Percentiles rank a stretch among this genome's conserved stretches.
phyloP scores from a whole-genome alignment of 2,329 filamentous ascomycete genomes.

The Ophiostoma ulmi region DNA sequence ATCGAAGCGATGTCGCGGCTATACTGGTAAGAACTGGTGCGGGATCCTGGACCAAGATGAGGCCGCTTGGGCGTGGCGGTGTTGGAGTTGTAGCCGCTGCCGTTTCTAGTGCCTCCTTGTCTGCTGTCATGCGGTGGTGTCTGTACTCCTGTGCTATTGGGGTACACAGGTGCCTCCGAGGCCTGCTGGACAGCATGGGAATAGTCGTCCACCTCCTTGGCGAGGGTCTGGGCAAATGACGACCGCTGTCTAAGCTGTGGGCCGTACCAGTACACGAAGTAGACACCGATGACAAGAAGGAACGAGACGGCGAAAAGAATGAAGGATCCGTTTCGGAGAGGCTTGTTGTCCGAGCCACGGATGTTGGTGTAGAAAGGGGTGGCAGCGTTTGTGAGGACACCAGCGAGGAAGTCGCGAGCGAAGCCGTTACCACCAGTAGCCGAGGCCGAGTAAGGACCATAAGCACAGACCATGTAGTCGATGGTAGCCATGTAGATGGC shows the following conservation, averaged over 20 bases:
- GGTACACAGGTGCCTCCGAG: background rate
- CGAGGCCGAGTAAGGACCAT: slow-evolving; percentile 67
- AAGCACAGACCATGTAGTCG: slow-evolving; percentile 69
- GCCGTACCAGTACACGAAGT: slow-evolving; percentile 62
- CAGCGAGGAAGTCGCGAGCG: slow-evolving; percentile 67
- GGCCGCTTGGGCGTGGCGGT: background rate
- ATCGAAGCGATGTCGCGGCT: slow-evolving; percentile 18
- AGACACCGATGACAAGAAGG: slow-evolving; percentile 57
- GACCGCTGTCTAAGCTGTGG: slow-evolving; percentile 55
- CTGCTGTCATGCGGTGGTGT: background rate
- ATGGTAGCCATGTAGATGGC: slow-evolving; percentile 71
- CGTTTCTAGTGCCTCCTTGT: background rate
- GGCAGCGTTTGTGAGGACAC: slow-evolving; percentile 63
- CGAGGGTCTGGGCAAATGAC: slow-evolving; percentile 60
- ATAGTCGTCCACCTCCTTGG: slow-evolving; percentile 34
- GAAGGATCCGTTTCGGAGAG: slow-evolving; percentile 56
- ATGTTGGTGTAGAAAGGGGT: slow-evolving; percentile 61
- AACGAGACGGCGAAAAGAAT: slow-evolving; percentile 60
- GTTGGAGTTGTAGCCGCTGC: background rate
- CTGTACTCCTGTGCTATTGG: background rate
- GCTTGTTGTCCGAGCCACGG: slow-evolving; percentile 40
- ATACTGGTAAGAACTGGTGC: slow-evolving; percentile 20
- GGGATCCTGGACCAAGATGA: slow-evolving; percentile 14
- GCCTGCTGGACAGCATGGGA: background rate
- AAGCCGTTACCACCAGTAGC: slow-evolving; percentile 74